phyloP scores from a whole-genome alignment of 2,329 filamentous ascomycete genomes.

The Hypoxylon sp. region DNA sequence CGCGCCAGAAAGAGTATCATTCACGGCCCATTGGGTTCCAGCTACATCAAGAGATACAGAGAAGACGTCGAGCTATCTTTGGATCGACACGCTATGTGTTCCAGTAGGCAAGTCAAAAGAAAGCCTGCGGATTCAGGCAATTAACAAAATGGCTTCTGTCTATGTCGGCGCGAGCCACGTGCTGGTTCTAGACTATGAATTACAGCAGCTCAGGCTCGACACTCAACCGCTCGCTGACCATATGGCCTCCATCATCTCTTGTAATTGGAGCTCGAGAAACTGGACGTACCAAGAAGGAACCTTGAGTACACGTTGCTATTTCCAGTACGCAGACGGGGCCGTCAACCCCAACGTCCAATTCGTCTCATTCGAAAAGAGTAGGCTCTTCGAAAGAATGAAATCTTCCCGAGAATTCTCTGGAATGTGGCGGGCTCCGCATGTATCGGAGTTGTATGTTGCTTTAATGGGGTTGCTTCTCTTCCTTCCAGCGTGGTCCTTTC shows the following conservation, averaged over 20 bases:
- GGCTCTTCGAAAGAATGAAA: too few species aligned
- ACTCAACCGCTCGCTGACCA: not conserved
- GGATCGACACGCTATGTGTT: not conserved
- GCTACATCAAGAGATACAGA: not conserved
- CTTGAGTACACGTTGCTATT: not conserved
- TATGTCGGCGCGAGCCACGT: not conserved
- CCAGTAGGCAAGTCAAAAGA: not conserved
- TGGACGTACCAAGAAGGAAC: not conserved
- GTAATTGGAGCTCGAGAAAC: not conserved
- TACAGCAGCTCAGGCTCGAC: not conserved
- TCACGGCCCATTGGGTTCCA: not conserved
- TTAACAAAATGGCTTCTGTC: slow-evolving; percentile 2
- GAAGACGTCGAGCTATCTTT: not conserved
- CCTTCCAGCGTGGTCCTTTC: too few species aligned
- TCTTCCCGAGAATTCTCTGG: too few species aligned
- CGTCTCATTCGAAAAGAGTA: too few species aligned
- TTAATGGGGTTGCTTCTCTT: too few species aligned
- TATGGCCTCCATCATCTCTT: not conserved
- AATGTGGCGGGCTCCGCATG: too few species aligned
- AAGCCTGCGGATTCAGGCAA: not conserved
- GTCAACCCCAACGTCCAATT: not conserved
- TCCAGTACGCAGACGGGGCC: not conserved
- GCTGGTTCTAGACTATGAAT: not conserved
- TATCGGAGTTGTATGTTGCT: too few species aligned
- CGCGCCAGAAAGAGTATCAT: too few species aligned